phyloP scores from a whole-genome alignment of 2,329 filamentous ascomycete species.

The Rhynchosporium agropyri region DNA sequence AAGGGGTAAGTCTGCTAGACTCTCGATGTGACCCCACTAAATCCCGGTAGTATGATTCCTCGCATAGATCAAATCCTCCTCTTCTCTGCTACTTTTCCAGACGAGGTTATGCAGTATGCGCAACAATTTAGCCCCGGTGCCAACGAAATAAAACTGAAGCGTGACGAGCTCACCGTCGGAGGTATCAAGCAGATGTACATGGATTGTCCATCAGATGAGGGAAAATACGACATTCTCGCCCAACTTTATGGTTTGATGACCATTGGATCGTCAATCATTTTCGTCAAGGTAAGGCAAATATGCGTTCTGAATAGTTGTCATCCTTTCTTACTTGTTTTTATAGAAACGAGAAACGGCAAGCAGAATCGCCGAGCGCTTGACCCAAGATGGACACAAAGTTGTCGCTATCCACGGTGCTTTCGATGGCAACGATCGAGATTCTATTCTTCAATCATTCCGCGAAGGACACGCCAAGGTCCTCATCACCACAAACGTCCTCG shows the following conservation, averaged over 20 bases:
- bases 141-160: conserved; percentile 83
- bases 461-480: conserved; percentile 88
- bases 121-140: conserved; percentile 81
- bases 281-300: conserved; percentile 70
- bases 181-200: conserved; percentile 98
- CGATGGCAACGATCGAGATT: conserved; percentile 81
- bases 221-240: conserved; percentile 87
- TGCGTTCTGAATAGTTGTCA: neutral
- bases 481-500: conserved; percentile 95
- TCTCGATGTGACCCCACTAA: conserved; percentile 22
- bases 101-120: conserved; percentile 83
- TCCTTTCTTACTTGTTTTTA: conserved; percentile 6
- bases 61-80: conserved; percentile 81
- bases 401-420: conserved; percentile 87
- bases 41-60: conserved; percentile 65
- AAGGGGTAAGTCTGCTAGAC: conserved; percentile 66
- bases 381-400: conserved; percentile 86
- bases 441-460: conserved; percentile 84
- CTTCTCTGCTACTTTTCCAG: conserved; percentile 96
- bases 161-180: conserved; percentile 91
- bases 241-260: conserved; percentile 96
- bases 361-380: conserved; percentile 85
- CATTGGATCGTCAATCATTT: conserved; percentile 96
- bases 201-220: conserved; percentile 78
- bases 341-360: conserved; percentile 84